Conservation (phyloP, 257 asterid genomes). For the Nicotiana knightiana region DNA sequence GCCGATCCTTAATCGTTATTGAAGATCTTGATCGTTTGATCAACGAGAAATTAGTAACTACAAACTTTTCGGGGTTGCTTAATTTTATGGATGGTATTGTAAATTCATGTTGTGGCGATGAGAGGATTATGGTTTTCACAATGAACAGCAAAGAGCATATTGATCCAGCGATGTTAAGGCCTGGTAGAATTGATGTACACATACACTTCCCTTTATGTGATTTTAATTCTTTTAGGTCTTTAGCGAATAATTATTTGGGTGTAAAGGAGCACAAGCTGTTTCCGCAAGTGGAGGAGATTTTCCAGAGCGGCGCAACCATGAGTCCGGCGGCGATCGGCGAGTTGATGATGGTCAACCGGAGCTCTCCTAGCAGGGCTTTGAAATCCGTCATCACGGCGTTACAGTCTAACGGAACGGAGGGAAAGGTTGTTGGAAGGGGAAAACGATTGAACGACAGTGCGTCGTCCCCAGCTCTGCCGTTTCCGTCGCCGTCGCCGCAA, state of each 20-base stretch:
- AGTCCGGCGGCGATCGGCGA: constrained; percentile 85
- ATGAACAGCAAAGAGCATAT: constrained; percentile 58
- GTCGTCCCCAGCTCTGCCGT: constrained; percentile 28
- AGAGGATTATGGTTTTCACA: constrained; percentile 73
- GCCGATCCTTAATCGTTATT: constrained; percentile 56
- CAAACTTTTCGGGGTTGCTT: constrained; percentile 56
- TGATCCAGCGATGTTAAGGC: constrained; percentile 60
- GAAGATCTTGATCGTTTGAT: constrained; percentile 81
- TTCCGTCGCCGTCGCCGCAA: constrained; percentile 32
- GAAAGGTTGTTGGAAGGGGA: constrained; percentile 29
- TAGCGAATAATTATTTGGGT: constrained; percentile 74
- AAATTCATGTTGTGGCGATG: constrained; percentile 74
- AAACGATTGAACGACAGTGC: constrained; percentile 38
- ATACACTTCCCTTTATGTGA: constrained; percentile 75
- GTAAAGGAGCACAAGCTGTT: constrained; percentile 73
- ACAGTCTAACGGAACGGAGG: constrained; percentile 37
- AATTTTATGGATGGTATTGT: constrained; percentile 90
- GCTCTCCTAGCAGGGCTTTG: constrained; percentile 77
- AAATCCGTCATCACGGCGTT: constrained; percentile 73
- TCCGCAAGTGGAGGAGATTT: constrained; percentile 69
- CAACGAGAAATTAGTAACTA: constrained; percentile 38
- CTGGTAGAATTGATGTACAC: constrained; percentile 83
- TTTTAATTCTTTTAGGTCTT: constrained; percentile 56
- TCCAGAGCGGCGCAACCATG: constrained; percentile 71
- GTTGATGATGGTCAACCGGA: constrained; percentile 82